Evolutionary conservation across 1,284 basidiomycete genomes (phyloP).

Genomic region (Fomitopsis betulina): DNA sequence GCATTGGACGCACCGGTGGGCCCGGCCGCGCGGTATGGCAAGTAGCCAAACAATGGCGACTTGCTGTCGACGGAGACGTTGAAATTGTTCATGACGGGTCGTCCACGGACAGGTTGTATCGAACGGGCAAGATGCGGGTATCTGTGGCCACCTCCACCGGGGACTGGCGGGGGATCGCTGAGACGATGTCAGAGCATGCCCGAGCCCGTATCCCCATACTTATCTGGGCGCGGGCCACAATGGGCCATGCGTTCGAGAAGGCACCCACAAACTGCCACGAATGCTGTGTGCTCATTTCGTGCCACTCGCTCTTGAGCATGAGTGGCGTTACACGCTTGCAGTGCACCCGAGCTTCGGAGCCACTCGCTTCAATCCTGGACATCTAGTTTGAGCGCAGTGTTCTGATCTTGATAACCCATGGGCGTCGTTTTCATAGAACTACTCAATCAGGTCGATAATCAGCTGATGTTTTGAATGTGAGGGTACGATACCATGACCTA

Average conservation of each 20-base stretch:
- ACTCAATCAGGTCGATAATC: too few relatives aligned
- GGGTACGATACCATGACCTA: too few relatives aligned
- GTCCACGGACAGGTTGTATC: background rate
- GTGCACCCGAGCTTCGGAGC: too few relatives aligned
- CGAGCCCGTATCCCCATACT: background rate
- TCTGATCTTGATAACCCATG: too few relatives aligned
- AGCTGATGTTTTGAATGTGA: too few relatives aligned
- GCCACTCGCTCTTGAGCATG: background rate
- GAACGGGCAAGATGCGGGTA: background rate
- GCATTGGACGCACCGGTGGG: background rate
- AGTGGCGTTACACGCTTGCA: too few relatives aligned
- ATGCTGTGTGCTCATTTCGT: background rate
- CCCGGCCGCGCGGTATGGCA: background rate
- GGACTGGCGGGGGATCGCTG: background rate
- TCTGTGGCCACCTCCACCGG: background rate
- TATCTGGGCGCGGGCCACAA: too few relatives aligned
- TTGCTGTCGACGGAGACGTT: background rate
- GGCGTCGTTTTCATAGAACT: too few relatives aligned
- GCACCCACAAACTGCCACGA: background rate
- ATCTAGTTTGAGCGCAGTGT: too few relatives aligned
- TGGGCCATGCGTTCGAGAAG: background rate
- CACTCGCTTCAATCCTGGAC: too few relatives aligned
- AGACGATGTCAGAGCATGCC: background rate
- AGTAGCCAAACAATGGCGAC: background rate
- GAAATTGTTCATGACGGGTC: background rate